Percentiles rank a stretch among this genome's conserved stretches.
These are phyloP conservation scores for Trichophyton benhamiae DNA, from an alignment of 2,329 filamentous ascomycete species.

Conservation along the genomic window DNA sequence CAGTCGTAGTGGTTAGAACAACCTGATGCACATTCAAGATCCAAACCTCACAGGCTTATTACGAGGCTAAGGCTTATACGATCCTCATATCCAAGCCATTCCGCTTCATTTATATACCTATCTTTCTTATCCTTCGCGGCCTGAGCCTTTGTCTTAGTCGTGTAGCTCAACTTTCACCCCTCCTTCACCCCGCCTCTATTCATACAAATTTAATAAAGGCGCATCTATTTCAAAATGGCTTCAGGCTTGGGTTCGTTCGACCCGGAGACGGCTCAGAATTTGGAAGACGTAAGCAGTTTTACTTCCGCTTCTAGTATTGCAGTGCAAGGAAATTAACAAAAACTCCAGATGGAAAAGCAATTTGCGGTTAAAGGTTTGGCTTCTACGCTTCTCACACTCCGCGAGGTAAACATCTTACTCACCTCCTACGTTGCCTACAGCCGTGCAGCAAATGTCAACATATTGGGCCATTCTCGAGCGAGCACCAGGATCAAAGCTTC, in stretches of 20 bases:
- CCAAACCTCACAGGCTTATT: background rate
- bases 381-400: background rate
- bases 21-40: background rate
- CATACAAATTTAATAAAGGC: background rate
- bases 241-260: conserved; percentile 29
- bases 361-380: conserved; percentile 85
- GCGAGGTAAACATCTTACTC: background rate
- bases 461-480: conserved; percentile 95
- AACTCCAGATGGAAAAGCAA: conserved; percentile 82
- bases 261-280: conserved; percentile 54
- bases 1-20: background rate
- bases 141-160: background rate
- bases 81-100: background rate
- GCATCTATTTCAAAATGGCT: conserved; percentile 6
- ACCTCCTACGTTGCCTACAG: conserved; percentile 26
- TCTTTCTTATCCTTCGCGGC: background rate
- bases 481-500: conserved; percentile 73
- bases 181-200: background rate
- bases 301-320: background rate
- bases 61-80: background rate
- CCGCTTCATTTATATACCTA: background rate
- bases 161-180: background rate
- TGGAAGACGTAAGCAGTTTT: conserved; percentile 48
- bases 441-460: conserved; percentile 88
- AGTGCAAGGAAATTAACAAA: conserved; percentile 13